Conservation (phyloP, 2,329 filamentous ascomycete species). For the Calycina herbarum region DNA sequence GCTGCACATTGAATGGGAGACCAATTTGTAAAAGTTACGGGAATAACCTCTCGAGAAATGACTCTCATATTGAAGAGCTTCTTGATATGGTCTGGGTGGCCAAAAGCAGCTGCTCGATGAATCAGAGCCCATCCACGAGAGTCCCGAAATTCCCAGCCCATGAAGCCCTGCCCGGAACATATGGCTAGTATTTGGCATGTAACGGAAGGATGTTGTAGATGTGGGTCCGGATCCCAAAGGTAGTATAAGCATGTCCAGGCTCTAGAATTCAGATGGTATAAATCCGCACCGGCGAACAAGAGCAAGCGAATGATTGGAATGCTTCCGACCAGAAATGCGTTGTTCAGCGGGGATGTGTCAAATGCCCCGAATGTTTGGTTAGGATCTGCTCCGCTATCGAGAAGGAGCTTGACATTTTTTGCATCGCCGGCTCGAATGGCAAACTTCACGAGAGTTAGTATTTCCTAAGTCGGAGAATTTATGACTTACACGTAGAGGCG, state of each 20-base stretch:
- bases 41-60: neutral
- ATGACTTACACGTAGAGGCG: neutral
- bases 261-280: neutral
- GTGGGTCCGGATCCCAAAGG: neutral
- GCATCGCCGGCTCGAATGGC: neutral
- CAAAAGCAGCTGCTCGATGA: slow-evolving; percentile 2
- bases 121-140: neutral
- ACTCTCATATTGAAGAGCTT: neutral
- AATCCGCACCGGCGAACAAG: neutral
- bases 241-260: neutral
- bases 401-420: neutral
- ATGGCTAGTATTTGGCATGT: neutral
- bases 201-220: neutral
- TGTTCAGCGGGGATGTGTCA: neutral
- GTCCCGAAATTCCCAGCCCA: neutral
- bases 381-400: neutral
- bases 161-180: neutral
- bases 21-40: neutral
- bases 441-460: neutral
- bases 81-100: neutral
- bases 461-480: neutral
- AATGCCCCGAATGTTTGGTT: neutral
- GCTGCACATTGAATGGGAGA: neutral
- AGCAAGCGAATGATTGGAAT: neutral
- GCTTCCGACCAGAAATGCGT: neutral